Conservation (phyloP, 2,329 filamentous ascomycete species). For the Fusarium acutatum region DNA sequence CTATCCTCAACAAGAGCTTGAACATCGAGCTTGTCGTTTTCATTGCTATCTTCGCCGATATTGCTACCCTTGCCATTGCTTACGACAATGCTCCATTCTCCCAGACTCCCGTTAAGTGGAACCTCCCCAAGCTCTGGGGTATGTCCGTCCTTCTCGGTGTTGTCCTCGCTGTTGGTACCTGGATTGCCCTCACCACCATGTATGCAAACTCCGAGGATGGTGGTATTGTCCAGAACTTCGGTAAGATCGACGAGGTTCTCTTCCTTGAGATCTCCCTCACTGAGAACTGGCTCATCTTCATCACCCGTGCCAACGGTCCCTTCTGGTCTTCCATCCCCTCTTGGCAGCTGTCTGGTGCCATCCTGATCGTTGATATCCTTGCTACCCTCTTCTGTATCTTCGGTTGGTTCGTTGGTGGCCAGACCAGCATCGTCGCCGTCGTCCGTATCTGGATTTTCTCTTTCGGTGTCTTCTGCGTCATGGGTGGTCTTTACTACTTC, state of each 20-base stretch:
- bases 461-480: slow-evolving; percentile 86
- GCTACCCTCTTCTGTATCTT: slow-evolving; percentile 88
- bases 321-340: slow-evolving; percentile 92
- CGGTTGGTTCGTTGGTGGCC: slow-evolving; percentile 77
- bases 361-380: slow-evolving; percentile 82
- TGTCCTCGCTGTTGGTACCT: slow-evolving; percentile 83
- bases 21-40: slow-evolving; percentile 91
- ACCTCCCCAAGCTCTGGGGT: slow-evolving; percentile 92
- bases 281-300: slow-evolving; percentile 97
- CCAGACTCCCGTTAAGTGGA: slow-evolving; percentile 91
- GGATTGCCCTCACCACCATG: slow-evolving; percentile 91
- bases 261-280: slow-evolving; percentile 92
- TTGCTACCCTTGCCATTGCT: slow-evolving; percentile 89
- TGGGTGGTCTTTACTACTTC: slow-evolving; percentile 78
- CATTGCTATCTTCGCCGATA: slow-evolving; percentile 92
- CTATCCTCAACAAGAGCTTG: slow-evolving; percentile 82
- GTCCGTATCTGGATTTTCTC: slow-evolving; percentile 93
- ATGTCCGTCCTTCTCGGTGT: slow-evolving; percentile 87
- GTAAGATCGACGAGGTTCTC: slow-evolving; percentile 81
- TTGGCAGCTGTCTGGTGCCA: slow-evolving; percentile 82
- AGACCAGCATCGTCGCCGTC: slow-evolving; percentile 82
- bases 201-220: slow-evolving; percentile 72
- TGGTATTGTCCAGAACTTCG: slow-evolving; percentile 90
- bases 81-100: slow-evolving; percentile 94
- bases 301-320: slow-evolving; percentile 90